Conservation (phyloP, 352 stramenopile genomes). For the Phytophthora tentaculata region DNA sequence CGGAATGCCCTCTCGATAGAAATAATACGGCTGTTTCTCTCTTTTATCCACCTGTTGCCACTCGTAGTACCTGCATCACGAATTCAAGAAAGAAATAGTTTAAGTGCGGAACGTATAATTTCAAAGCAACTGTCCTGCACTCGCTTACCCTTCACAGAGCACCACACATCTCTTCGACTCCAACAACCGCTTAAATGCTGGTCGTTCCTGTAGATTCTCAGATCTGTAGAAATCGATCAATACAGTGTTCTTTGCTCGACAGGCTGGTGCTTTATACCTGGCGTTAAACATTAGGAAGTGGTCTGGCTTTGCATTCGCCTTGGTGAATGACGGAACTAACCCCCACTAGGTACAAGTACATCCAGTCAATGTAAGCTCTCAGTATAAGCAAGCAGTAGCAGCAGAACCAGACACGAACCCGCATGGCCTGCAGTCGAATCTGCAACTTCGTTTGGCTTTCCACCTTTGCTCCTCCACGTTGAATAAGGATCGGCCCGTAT, state of each 20-base stretch:
- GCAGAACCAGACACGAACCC: conserved; percentile 35
- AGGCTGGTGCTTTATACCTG: conserved; percentile 40
- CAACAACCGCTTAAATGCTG: conserved; percentile 77
- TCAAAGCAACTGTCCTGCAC: neutral
- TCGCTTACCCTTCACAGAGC: conserved; percentile 72
- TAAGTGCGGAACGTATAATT: neutral
- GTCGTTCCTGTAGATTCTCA: conserved; percentile 71
- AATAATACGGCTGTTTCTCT: conserved; percentile 92
- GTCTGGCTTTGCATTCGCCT: conserved; percentile 71
- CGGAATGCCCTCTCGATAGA: conserved; percentile 50
- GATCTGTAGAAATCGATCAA: conserved; percentile 43
- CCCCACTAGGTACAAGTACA: conserved; percentile 58
- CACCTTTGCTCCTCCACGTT: conserved; percentile 8
- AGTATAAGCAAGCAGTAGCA: neutral
- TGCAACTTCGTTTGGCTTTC: conserved; percentile 18
- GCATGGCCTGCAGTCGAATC: conserved; percentile 69
- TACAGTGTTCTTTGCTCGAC: neutral
- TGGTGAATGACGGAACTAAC: conserved; percentile 84
- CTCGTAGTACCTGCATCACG: conserved; percentile 80
- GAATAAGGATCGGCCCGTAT: conserved; percentile 67
- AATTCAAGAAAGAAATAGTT: too few species aligned
- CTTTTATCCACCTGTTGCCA: conserved; percentile 89
- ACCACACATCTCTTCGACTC: conserved; percentile 83
- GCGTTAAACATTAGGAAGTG: conserved; percentile 91
- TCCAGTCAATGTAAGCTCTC: neutral